phyloP scores from a whole-genome alignment of 1,284 basidiomycete species.

The Microbotryomycetes sp. region DNA sequence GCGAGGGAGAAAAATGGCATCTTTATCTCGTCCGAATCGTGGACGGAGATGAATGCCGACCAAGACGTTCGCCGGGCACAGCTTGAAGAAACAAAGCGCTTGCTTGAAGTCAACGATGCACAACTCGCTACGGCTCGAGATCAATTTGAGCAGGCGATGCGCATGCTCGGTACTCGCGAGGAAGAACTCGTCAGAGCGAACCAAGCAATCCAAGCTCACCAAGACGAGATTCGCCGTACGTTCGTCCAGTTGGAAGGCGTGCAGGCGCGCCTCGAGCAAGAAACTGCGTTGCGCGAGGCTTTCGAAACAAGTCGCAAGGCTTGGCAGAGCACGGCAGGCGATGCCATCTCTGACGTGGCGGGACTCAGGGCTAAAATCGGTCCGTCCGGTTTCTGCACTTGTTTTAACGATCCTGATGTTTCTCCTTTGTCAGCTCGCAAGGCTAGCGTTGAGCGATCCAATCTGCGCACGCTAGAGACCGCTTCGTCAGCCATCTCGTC shows the following conservation, averaged over 20 bases:
- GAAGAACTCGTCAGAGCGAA: slow-evolving; percentile 23
- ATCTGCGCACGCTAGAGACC: slow-evolving; percentile 8
- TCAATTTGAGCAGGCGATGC: slow-evolving; percentile 82
- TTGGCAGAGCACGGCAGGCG: slow-evolving; percentile 28
- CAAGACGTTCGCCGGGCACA: slow-evolving; percentile 68
- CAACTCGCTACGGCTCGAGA: slow-evolving; percentile 72
- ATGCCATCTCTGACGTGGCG: slow-evolving; percentile 27
- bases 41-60: slow-evolving; percentile 71
- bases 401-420: background rate
- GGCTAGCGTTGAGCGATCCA: slow-evolving; percentile 16
- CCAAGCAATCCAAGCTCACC: slow-evolving; percentile 25
- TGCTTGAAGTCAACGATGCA: slow-evolving; percentile 71
- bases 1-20: slow-evolving; percentile 92
- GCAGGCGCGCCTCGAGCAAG: slow-evolving; percentile 11
- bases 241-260: slow-evolving; percentile 7
- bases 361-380: slow-evolving; percentile 32
- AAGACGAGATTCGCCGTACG: slow-evolving; percentile 13
- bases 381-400: background rate
- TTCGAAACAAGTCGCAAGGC: slow-evolving; percentile 27
- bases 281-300: slow-evolving; percentile 27
- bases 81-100: slow-evolving; percentile 69
- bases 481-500: slow-evolving; percentile 1
- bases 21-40: slow-evolving; percentile 80
- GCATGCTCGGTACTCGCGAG: slow-evolving; percentile 47
- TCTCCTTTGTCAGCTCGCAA: slow-evolving; percentile 21